Evolutionary conservation across 768 basidiomycete genomes (phyloP), one percentile per base, ranked within the genome.

Genomic region (Ephemerocybe angulata): DNA sequence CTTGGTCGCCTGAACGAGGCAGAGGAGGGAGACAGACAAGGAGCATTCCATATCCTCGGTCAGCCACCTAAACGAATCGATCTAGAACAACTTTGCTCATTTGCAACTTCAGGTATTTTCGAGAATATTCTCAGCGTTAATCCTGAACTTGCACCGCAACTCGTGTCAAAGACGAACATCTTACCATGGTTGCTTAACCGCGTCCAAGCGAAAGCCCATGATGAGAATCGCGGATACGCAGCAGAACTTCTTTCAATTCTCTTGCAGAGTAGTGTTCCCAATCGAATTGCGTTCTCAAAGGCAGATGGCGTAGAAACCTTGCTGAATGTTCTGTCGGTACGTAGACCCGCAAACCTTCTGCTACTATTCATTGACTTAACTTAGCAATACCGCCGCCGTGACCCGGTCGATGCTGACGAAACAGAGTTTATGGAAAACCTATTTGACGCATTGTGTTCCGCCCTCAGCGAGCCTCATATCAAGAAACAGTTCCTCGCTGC

Each of bases 401-500:
- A 98, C 64, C 96, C 96, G 13, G 73, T 75, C 0, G 87, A 94
- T 59, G 79, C 87, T 7, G 97, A 98, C 58, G 97, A 99, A 71
- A 78, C 84, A 4, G 97, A 99, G 68, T 98, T 93, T 70, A 95
- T 98, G 94, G 97, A 98, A 67, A 98, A 99, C 68, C 64, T 93
- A 3, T 98, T 98, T 65, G 91, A 98, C 66, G 70, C 86, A 0
- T 70, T 99, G 22, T 98, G 97, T 66, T 95, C 94, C 0, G 80
- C 87, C 0, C 76, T 98, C 22, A 82, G 76, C 30, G 94, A 96
- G 68, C 76, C 85, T 13, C 76, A 84, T 44, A 83, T 88, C 66
- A 98, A 98, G 70, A 68, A 78, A 17, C 70, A 85, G 3, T 98
- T 99, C 71, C 72, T 93, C n/a, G 82, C 85, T 10, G 87, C 87